Evolutionary conservation across 2,329 filamentous ascomycete genomes (phyloP), one percentile per base, ranked within the genome.

Genomic region (Hyphodiscus sp.): DNA sequence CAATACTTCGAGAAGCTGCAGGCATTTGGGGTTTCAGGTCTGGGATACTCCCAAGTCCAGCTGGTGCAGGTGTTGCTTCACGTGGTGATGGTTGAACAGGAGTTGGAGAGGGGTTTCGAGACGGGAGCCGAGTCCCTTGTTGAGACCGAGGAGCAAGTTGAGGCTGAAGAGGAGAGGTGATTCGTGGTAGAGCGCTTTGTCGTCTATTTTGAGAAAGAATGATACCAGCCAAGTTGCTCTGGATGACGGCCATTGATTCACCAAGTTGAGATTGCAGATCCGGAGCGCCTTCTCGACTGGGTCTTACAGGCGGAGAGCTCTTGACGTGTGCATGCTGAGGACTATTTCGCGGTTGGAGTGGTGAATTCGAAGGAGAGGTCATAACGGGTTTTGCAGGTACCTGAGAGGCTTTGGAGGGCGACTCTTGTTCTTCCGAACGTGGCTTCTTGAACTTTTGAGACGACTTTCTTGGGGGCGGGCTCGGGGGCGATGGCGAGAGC

Each of bases 221-320:
- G 20, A 67, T 48, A 9, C 60, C 59, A 8, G 59, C 45, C 20
- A 81, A 70, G 65, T 80, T 89, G 74, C 74, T 87, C 63, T 78
- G 87, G 60, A 83, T 85, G 57, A 84, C 64, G 6, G 78, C 77
- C 20, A 77, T 65, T 1, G 76, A 72, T 2, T 75, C 72, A 29
- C 74, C 76, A 2, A 81, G 64, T 54, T 82, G 80, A 7, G 76
- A 72, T 29, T 82, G 77, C 46, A 89, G 73, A 54, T 82, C 76
- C 5, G 81, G 79, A 0, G 83, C 83, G 20, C 85, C 85, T 63
- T 87, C 81, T 67, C 86, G 77, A 62, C 85, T 89, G 1, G 86
- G 86, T 48, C 86, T 74, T 33, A 72, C 68, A 30, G 85, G 84
- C 38, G 76, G 54, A 52, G 54, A 55, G 53, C 56, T 67, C 38